Conservation (phyloP, 1,284 basidiomycete genomes). For the Leccinum insolens region DNA sequence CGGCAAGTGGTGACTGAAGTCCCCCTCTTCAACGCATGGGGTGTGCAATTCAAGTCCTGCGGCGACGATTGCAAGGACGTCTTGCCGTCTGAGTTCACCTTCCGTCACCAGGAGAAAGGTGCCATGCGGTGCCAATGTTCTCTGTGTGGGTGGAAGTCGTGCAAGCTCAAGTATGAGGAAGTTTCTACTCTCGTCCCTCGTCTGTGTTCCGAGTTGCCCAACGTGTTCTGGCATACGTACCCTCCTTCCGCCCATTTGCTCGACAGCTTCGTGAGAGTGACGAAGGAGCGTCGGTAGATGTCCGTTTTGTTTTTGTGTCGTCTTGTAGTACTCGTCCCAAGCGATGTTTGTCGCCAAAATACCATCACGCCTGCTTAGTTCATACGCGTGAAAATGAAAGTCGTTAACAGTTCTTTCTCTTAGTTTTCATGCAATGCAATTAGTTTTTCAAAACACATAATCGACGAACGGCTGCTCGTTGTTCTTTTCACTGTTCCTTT, state of each 20-base stretch:
- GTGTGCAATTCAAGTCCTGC: not conserved
- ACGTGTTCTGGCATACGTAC: not conserved
- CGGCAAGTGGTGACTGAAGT: not conserved
- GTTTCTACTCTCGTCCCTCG: not conserved
- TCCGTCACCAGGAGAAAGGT: not conserved
- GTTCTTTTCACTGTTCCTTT: too few species aligned
- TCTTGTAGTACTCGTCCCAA: too few species aligned
- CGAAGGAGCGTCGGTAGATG: not conserved
- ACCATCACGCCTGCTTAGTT: too few species aligned
- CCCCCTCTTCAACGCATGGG: not conserved
- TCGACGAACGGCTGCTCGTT: too few species aligned
- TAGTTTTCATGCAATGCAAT: too few species aligned
- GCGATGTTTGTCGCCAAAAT: too few species aligned
- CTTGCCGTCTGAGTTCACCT: not conserved
- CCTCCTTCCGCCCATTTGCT: not conserved
- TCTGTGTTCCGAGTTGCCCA: not conserved
- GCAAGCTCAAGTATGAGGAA: not conserved
- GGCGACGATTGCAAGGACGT: not conserved
- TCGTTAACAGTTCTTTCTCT: too few species aligned
- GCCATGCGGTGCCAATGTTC: not conserved
- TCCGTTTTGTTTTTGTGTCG: too few species aligned
- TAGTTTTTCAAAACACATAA: too few species aligned
- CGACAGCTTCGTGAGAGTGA: not conserved
- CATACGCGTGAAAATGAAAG: too few species aligned
- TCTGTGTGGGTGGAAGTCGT: not conserved